These are phyloP conservation scores for Colletotrichum tofieldiae DNA, from an alignment of 2,329 filamentous ascomycete species.

Conservation along the genomic window DNA sequence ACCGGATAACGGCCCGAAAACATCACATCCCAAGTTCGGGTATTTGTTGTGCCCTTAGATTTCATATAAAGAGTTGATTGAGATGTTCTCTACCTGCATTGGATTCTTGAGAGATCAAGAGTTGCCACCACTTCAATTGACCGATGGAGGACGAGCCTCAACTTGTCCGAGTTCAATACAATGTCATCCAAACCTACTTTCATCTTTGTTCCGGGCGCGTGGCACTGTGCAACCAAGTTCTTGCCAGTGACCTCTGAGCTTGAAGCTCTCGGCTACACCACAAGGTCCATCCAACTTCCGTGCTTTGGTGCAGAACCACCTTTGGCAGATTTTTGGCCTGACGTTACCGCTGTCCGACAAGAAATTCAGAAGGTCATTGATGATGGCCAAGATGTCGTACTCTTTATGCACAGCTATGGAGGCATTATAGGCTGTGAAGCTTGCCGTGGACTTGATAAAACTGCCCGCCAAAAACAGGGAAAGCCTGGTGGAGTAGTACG, in stretches of 20 bases:
- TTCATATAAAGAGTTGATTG: background rate
- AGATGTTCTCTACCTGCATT: background rate
- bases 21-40: too few species aligned
- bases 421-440: slow-evolving; percentile 53
- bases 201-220: slow-evolving; percentile 64
- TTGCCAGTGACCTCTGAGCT: slow-evolving; percentile 24
- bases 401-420: slow-evolving; percentile 52
- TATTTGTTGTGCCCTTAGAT: background rate
- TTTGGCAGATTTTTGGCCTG: slow-evolving; percentile 34
- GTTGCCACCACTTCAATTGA: too few species aligned
- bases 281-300: slow-evolving; percentile 10
- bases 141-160: background rate
- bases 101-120: background rate
- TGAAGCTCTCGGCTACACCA: slow-evolving; percentile 18
- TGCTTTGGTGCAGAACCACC: slow-evolving; percentile 22
- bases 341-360: slow-evolving; percentile 50
- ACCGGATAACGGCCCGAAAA: too few species aligned
- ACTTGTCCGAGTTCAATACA: background rate
- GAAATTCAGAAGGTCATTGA: slow-evolving; percentile 53
- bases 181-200: slow-evolving; percentile 48
- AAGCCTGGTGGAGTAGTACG: slow-evolving; percentile 53
- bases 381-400: slow-evolving; percentile 54
- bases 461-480: slow-evolving; percentile 48
- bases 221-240: slow-evolving; percentile 54
- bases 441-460: slow-evolving; percentile 50